Base-by-base conservation (phyloP, 371 early-diverging fungal species). In the Coemansia linderi region DNA sequence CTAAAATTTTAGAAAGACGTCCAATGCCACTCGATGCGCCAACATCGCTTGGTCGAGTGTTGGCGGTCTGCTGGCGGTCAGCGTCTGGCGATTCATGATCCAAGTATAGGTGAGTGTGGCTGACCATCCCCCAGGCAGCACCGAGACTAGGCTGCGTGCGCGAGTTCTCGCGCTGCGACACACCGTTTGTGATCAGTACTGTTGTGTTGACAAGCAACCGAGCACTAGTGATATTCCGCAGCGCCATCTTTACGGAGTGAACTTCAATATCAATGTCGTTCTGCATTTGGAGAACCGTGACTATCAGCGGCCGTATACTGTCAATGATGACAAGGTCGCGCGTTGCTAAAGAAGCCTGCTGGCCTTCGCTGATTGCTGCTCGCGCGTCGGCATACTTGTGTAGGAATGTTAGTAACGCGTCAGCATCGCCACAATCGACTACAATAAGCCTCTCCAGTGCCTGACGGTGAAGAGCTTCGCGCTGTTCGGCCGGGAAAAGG, bases 81-180 rank as follows among this genome's bases (percentile, higher is more conserved):
- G 64, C 6, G 31, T n/a, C 54, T 41, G 13, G 8, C 39, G 29
- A 29, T 17, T 24, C 40, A 19, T 46, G 4, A 13, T 61, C 37
- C 8, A 72, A 15, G 38, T 67, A 59, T 6, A 75, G 15, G 19
- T 73, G 74, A 3, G 61, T 56, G 56, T 75, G 76, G 40, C 76
- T 75, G 13, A 65, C 61, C 52, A 68, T 46, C 12, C 59, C 63
- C 76, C 76, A 75, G 6, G 60, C 37, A 27, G 62, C 1, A 10
- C 76, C 76, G 1, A 75, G 63, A 15, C 76, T 73, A 15, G 76
- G 76, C 58, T 65, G 74, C 1, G 68, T 31, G 7, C 58, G 57
- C n/a, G n/a, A 59, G 44, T 43, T 46, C 56, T 27, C 50, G 54
- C 74, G 72, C 52, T 62, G 74, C 13, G 75, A 63, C 12, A 77